Percentiles rank a stretch among this genome's conserved stretches.
Evolutionary conservation across 1,284 basidiomycete genomes (phyloP).

Genomic region (Clitocybe nebularis): DNA sequence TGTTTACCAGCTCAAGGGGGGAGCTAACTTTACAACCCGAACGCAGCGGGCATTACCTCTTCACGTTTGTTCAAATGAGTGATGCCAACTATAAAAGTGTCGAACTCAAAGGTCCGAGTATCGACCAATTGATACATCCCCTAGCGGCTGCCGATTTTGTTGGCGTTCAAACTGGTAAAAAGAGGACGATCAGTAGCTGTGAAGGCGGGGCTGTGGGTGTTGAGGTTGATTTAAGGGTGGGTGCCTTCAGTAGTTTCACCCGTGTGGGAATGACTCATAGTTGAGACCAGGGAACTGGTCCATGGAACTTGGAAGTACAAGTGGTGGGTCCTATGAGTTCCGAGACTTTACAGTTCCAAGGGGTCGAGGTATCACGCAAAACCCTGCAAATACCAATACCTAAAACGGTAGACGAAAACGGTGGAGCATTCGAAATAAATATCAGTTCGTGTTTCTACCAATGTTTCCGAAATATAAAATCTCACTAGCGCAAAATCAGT

Average conservation of each 20-base stretch:
- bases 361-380: conserved; percentile 53
- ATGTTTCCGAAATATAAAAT: background rate
- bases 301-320: conserved; percentile 83
- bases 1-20: conserved; percentile 71
- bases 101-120: conserved; percentile 65
- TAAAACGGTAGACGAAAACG: conserved; percentile 59
- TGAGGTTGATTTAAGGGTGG: conserved; percentile 73
- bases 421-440: conserved; percentile 80
- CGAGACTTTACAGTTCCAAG: conserved; percentile 52
- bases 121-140: conserved; percentile 86
- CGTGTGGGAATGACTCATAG: background rate
- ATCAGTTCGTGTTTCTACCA: conserved; percentile 45
- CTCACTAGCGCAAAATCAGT: conserved; percentile 39
- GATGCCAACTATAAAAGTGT: conserved; percentile 84
- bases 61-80: conserved; percentile 77
- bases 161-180: conserved; percentile 36
- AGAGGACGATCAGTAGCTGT: conserved; percentile 65
- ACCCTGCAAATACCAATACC: conserved; percentile 68
- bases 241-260: conserved; percentile 17
- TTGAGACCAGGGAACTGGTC: conserved; percentile 70
- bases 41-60: conserved; percentile 85
- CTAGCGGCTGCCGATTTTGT: conserved; percentile 77
- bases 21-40: conserved; percentile 88
- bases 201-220: conserved; percentile 71
- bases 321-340: conserved; percentile 66